Percentiles rank a stretch among this genome's conserved stretches.
Evolutionary conservation across 495 filamentous ascomycete genomes (phyloP).

Genomic region (Aspergillus nanangensis): DNA sequence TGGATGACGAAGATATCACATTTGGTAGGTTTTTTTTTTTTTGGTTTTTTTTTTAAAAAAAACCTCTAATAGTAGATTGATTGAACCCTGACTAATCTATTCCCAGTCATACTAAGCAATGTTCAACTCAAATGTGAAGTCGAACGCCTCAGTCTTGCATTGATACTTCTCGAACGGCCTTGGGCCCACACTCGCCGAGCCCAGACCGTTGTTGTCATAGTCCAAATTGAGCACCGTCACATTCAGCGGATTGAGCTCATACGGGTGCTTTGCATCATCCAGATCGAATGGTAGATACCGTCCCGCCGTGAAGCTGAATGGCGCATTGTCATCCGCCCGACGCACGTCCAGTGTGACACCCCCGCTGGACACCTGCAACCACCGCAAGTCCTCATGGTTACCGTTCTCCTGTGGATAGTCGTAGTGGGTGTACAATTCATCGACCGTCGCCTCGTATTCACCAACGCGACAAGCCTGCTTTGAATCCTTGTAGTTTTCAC

Average conservation of each 20-base stretch:
- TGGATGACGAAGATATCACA: too few species aligned
- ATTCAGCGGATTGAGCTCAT: constrained; percentile 48
- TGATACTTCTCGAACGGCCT: too few species aligned
- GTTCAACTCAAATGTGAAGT: too few species aligned
- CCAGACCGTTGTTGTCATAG: constrained; percentile 55
- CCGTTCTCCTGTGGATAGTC: constrained; percentile 25
- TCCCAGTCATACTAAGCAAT: too few species aligned
- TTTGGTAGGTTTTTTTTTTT: too few species aligned
- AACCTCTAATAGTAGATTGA: too few species aligned
- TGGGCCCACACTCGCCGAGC: too few species aligned
- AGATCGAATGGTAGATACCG: constrained; percentile 49
- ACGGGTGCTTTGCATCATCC: constrained; percentile 52
- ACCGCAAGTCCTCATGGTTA: constrained; percentile 18
- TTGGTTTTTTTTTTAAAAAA: too few species aligned
- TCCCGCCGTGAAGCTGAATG: constrained; percentile 51
- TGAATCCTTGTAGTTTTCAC: constrained; percentile 6
- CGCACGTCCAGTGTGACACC: not conserved
- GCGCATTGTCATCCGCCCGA: not conserved
- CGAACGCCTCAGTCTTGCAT: too few species aligned
- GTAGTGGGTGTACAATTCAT: constrained; percentile 6
- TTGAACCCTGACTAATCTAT: too few species aligned
- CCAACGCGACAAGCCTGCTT: constrained; percentile 11
- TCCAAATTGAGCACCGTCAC: constrained; percentile 58
- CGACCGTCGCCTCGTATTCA: not conserved
- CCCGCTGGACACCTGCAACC: not conserved